These are phyloP conservation scores for Ziziphus jujuba DNA, from an alignment of 306 rosid species.

Conservation along the genomic window DNA sequence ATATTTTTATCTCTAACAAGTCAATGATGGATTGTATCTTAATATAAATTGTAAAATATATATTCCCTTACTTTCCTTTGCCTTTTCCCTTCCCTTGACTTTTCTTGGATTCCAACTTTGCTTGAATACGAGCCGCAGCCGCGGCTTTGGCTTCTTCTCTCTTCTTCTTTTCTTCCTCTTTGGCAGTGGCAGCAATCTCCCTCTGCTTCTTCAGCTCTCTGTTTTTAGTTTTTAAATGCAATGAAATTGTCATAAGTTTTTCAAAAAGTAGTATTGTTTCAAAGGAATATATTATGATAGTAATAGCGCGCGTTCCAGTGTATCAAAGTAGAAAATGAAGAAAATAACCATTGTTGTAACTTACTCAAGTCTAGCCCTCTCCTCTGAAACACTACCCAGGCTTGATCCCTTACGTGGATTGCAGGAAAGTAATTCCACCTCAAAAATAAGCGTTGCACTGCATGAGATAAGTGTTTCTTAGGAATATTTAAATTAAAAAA, in stretches of 20 bases:
- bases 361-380: constrained; percentile 96
- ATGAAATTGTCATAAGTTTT: constrained; percentile 16
- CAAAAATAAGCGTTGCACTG: constrained; percentile 91
- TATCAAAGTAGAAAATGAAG: background rate
- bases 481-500: background rate
- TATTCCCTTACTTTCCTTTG: constrained; percentile 57
- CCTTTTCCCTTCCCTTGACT: constrained; percentile 91
- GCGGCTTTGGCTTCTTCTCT: constrained; percentile 95
- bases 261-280: background rate
- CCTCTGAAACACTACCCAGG: constrained; percentile 84
- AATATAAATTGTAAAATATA: constrained; percentile 3
- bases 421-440: constrained; percentile 91
- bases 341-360: constrained; percentile 18
- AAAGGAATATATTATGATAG: background rate
- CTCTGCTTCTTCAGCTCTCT: constrained; percentile 97
- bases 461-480: constrained; percentile 11
- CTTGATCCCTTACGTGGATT: constrained; percentile 89
- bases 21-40: background rate
- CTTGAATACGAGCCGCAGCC: constrained; percentile 88
- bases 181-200: constrained; percentile 77
- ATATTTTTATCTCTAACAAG: background rate
- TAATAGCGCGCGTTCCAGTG: background rate
- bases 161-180: constrained; percentile 87
- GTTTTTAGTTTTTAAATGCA: constrained; percentile 10
- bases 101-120: constrained; percentile 86